These are phyloP conservation scores for Cercis canadensis DNA, from an alignment of 306 rosid genomes.

Conservation along the genomic window DNA sequence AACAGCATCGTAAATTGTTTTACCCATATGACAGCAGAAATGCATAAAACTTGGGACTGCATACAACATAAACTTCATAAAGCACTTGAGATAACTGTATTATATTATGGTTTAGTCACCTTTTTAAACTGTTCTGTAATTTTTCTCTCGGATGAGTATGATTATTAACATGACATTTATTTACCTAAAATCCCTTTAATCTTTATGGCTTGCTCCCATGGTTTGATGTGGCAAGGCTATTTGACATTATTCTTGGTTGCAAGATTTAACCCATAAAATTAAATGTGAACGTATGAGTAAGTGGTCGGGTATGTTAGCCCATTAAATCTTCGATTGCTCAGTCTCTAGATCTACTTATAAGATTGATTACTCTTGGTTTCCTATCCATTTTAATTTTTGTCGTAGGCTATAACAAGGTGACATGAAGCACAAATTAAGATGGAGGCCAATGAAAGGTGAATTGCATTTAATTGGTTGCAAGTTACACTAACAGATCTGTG, in stretches of 20 bases:
- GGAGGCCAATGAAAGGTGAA: too few relatives aligned
- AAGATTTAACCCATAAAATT: background rate
- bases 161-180: background rate
- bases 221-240: conserved; percentile 3
- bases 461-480: too few relatives aligned
- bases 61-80: background rate
- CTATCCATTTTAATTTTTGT: background rate
- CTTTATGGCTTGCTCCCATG: conserved; percentile 14
- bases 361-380: conserved; percentile 1
- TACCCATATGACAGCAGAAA: background rate
- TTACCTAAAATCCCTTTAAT: background rate
- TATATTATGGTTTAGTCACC: conserved; percentile 2
- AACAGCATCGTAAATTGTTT: background rate
- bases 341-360: conserved; percentile 6
- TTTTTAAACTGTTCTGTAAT: background rate
- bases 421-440: too few relatives aligned
- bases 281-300: background rate
- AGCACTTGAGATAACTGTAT: too few relatives aligned
- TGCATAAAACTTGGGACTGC: background rate
- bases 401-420: background rate
- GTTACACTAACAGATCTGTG: too few relatives aligned
- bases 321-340: background rate
- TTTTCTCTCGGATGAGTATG: conserved; percentile 9
- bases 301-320: background rate
- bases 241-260: conserved; percentile 1